phyloP scores from a whole-genome alignment of 768 basidiomycete species.

The Russula earlei region DNA sequence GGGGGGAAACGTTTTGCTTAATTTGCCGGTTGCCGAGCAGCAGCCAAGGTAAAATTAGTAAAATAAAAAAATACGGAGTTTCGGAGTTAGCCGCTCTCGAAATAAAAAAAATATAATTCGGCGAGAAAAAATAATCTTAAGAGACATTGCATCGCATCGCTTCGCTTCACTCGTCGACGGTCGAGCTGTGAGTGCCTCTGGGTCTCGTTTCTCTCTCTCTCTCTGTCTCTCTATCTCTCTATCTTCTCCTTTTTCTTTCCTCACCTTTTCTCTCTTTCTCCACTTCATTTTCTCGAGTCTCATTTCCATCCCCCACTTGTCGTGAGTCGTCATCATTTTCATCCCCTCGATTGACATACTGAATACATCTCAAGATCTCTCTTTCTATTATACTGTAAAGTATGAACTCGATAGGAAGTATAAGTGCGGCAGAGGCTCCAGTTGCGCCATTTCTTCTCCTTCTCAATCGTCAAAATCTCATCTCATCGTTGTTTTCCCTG shows the following conservation, averaged over 20 bases:
- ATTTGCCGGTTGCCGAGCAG: conserved; percentile 56
- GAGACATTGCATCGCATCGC: too few species aligned
- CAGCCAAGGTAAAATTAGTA: conserved; percentile 25
- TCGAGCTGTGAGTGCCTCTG: conserved; percentile 14
- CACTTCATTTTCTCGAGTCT: conserved; percentile 20
- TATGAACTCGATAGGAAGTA: conserved; percentile 68
- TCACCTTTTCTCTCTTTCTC: conserved; percentile 22
- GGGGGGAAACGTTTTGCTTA: conserved; percentile 72
- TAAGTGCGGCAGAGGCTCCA: conserved; percentile 68
- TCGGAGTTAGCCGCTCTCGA: conserved; percentile 14
- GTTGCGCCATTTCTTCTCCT: conserved; percentile 33
- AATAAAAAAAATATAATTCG: conserved; percentile 1
- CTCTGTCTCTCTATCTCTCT: conserved; percentile 37
- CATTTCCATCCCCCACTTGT: conserved; percentile 23
- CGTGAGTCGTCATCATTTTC: conserved; percentile 40
- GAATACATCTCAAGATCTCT: conserved; percentile 9
- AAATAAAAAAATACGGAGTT: conserved; percentile 1
- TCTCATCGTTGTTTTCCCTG: conserved; percentile 18
- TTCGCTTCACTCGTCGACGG: conserved; percentile 2
- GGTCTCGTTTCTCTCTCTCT: conserved; percentile 30
- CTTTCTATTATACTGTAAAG: conserved; percentile 31
- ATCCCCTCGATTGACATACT: neutral
- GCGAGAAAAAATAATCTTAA: neutral
- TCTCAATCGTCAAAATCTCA: conserved; percentile 5
- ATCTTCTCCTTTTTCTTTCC: conserved; percentile 43